A percentile compares a stretch with the other conserved stretches of the same genome.
Evolutionary conservation across 345 rosid species (phyloP).

Genomic region (Camelina laxa): DNA sequence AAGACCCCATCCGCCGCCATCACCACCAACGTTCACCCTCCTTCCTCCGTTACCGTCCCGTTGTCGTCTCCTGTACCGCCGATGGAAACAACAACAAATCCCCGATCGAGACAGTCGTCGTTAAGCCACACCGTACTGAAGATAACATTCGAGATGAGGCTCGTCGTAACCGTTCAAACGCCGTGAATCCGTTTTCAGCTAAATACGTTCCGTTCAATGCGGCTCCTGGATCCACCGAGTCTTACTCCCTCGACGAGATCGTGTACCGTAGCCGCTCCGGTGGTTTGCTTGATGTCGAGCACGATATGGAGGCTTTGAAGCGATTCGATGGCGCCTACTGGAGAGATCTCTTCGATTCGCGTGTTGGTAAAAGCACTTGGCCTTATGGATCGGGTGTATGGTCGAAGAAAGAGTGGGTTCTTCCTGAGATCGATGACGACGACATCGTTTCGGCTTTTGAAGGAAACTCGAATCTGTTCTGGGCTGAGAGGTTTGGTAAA

Average conservation of each 20-base stretch:
- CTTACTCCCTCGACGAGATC: conserved; percentile 85
- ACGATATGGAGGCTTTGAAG: conserved; percentile 75
- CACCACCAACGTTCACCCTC: conserved; percentile 30
- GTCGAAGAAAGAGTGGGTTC: conserved; percentile 95
- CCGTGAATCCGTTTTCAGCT: conserved; percentile 60
- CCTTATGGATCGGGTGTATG: conserved; percentile 92
- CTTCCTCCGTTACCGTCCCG: conserved; percentile 30
- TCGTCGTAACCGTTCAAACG: conserved; percentile 56
- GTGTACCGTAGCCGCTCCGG: conserved; percentile 87
- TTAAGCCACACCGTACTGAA: conserved; percentile 49
- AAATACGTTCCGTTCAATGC: conserved; percentile 78
- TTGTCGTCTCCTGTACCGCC: conserved; percentile 48
- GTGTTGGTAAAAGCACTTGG: conserved; percentile 83
- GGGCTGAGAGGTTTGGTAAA: conserved; percentile 92
- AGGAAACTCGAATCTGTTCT: conserved; percentile 86
- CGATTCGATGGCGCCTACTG: conserved; percentile 73
- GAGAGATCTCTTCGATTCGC: conserved; percentile 83
- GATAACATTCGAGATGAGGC: conserved; percentile 74
- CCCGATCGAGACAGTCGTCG: conserved; percentile 23
- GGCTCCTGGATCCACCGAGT: conserved; percentile 57
- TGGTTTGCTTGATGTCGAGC: conserved; percentile 78
- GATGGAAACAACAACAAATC: conserved; percentile 28
- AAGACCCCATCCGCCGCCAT: conserved; percentile 39
- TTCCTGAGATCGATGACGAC: conserved; percentile 79
- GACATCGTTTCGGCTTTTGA: conserved; percentile 91